phyloP scores from a whole-genome alignment of 768 basidiomycete species.

The Xerocomellus amylosporus region DNA sequence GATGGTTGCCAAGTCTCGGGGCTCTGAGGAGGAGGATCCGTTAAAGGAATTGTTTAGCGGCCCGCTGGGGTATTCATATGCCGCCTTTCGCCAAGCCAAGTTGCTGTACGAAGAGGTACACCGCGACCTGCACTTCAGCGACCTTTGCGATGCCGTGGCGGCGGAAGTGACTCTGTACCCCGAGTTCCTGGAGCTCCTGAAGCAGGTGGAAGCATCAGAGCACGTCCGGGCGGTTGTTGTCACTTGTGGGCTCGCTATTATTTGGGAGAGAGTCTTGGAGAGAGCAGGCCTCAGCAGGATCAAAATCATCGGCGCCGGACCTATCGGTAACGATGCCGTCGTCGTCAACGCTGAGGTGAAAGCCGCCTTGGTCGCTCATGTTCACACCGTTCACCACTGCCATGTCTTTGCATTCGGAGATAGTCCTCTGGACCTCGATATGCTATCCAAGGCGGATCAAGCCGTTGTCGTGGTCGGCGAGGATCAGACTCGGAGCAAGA shows the following conservation, averaged over 20 bases:
- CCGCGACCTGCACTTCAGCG: constrained; percentile 6
- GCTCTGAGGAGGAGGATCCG: constrained; percentile 7
- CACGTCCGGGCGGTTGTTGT: constrained; percentile 14
- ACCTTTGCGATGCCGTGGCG: constrained; percentile 16
- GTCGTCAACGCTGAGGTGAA: constrained; percentile 14
- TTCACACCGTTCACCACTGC: constrained; percentile 11
- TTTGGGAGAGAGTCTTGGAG: constrained; percentile 15
- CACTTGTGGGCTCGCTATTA: constrained; percentile 8
- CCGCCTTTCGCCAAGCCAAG: constrained; percentile 11
- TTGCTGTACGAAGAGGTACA: constrained; percentile 13
- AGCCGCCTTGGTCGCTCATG: constrained; percentile 14
- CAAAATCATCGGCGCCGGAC: constrained; percentile 8
- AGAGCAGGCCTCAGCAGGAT: constrained; percentile 17
- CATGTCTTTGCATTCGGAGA: constrained; percentile 12
- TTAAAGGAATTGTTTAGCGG: constrained; percentile 13
- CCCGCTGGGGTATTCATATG: constrained; percentile 13
- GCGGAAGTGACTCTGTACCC: constrained; percentile 13
- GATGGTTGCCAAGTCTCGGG: constrained; percentile 11
- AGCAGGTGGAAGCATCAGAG: constrained; percentile 18
- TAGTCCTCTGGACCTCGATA: constrained; percentile 13
- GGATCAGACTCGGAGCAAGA: constrained; percentile 13
- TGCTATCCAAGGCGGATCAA: constrained; percentile 16
- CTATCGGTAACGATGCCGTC: constrained; percentile 8
- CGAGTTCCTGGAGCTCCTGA: constrained; percentile 16
- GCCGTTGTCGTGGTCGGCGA: constrained; percentile 13